phyloP scores from a whole-genome alignment of 139 green algal genomes.

The Volvox reticuliferus region DNA sequence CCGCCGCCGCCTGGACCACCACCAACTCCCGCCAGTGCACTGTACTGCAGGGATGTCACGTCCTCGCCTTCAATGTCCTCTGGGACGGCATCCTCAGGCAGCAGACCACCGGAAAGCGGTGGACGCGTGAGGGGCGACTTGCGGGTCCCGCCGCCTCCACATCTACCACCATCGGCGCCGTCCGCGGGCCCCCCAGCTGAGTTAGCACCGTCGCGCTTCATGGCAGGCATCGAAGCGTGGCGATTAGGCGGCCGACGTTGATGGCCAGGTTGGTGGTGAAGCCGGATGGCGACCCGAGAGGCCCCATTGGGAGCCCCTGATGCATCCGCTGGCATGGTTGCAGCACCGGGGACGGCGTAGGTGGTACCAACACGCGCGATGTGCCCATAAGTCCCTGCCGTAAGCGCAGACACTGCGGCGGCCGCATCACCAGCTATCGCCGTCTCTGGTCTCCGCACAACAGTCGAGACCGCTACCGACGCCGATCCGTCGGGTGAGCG shows the following conservation, averaged over 20 bases:
- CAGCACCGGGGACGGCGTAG: background rate
- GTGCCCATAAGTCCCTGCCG: background rate
- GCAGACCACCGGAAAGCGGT: background rate
- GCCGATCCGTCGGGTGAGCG: background rate
- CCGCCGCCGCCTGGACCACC: background rate
- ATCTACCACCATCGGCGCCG: background rate
- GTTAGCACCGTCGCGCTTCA: conserved; percentile 2
- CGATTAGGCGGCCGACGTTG: conserved; percentile 40
- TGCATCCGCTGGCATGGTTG: background rate
- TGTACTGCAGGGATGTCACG: background rate
- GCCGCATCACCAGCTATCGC: background rate
- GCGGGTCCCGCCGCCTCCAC: background rate
- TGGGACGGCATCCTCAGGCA: background rate
- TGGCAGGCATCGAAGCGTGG: conserved; percentile 43
- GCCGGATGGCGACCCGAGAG: conserved; percentile 3
- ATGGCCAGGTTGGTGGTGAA: conserved; percentile 40
- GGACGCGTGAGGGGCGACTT: conserved; percentile 3
- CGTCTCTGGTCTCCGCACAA: background rate
- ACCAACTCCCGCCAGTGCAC: background rate
- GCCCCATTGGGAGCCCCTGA: background rate
- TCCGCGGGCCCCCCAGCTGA: background rate
- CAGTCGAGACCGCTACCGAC: background rate
- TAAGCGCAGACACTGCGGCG: background rate
- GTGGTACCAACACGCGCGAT: background rate
- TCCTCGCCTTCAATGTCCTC: conserved; percentile 2